Evolutionary conservation across 2,329 filamentous ascomycete species (phyloP), one percentile per base, ranked within the genome.

Genomic region (Xylaria sp.): DNA sequence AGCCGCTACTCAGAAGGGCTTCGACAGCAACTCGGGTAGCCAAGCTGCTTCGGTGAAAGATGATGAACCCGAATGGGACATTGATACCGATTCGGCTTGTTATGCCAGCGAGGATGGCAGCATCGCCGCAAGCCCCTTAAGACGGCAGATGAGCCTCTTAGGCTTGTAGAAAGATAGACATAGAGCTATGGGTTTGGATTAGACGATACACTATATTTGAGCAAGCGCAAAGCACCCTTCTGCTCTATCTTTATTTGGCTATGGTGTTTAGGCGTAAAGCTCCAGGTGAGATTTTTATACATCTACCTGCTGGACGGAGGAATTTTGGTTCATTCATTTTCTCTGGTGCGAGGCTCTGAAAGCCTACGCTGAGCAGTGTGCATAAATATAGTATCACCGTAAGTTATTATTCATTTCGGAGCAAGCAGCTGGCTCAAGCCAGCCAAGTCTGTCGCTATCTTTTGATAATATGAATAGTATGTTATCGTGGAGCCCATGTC

Each of bases 1-100:
- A 53, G 94, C 94, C 4, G 94, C 95, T 5, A 91, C 91, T 63
- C 96, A 99, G 80, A 98, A 97, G 80, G 93, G 89, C 3, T 99
- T 97, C 84, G 90, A 91, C 63, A 80, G 83, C 78, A 76, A 76
- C 53, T 67, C 74, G 25, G 63, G 73, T 12, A 75, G 78, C 41
- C 77, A 90, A 83, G 87, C 87, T 59, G 76, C 81, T 67, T 77
- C 83, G 50, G 81, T 78, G 2, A 85, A 85, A 10, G 84, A 85
- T 32, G 83, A 83, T 32, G 84, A 89, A 57, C 86, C 88, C 6
- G 89, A 92, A 68, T 98, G 96, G 90, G 96, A 99, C 77, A 98
- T 99, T 73, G 96, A 98, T 79, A 95, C 96, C 34, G 95, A 97
- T 73, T 90, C 87, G 55, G 89, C 86, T 43, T 90, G 85, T 76